Evolutionary conservation across 2,329 filamentous ascomycete genomes (phyloP), one percentile per base, ranked within the genome.

Genomic region (Colletotrichum orchidophilum): DNA sequence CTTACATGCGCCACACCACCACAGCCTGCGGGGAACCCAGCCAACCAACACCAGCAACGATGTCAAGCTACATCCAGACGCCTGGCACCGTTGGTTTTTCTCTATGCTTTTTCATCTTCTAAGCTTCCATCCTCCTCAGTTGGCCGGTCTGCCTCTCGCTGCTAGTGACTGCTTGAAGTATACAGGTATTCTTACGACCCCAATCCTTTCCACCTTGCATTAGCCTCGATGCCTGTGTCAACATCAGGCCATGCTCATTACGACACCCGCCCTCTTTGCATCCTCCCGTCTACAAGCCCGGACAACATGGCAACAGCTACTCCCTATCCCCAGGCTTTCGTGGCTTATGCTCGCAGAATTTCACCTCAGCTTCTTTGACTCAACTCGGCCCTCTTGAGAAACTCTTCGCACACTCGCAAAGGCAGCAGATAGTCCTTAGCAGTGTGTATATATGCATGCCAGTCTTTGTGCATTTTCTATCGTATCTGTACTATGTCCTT

Each of bases 391-490:
- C 12, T 53, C 18, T 26, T 27, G 26, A 18, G 12, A 6, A 31
- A 29, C n/a, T n/a, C n/a, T n/a, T n/a, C n/a, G n/a, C n/a, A n/a
- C n/a, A n/a, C n/a, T n/a, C n/a, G n/a, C n/a, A n/a, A n/a, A n/a
- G n/a, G n/a, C n/a, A n/a, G n/a, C n/a, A n/a, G n/a, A n/a, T n/a
- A n/a, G n/a, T n/a, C n/a, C n/a, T n/a, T n/a, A n/a, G n/a, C n/a
- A 29, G 9, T 61, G 62, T 39, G 24, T 64, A 31, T 63, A 24
- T 64, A 31, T 70, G 26, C 33, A 66, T 62, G 49, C 53, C 54
- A 72, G 35, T 73, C 62, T 73, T 72, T 61, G 49, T 66, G 58
- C 70, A 70, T 72, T 72, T 49, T 72, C 66, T 72, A 72, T 72
- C 66, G 29, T 39, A 52, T 59, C 58, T 64, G 57, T 46, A 69